Evolutionary conservation across 768 basidiomycete species (phyloP).

Genomic region (Trametes cinnabarina): DNA sequence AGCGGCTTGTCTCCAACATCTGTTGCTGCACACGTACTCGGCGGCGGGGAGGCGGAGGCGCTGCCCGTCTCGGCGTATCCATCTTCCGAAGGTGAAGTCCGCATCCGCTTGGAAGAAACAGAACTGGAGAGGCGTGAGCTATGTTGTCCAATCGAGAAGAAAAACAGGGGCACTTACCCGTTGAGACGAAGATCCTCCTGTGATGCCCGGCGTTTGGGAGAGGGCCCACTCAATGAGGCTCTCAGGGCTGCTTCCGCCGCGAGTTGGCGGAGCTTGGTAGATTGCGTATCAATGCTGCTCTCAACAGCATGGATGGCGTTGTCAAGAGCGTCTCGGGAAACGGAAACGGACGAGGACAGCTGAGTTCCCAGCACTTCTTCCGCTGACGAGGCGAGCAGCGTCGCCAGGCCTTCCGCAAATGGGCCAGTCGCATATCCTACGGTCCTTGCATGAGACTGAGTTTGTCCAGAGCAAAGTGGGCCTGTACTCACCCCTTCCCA

Average conservation of each 20-base stretch:
- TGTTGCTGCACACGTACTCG: conserved; percentile 41
- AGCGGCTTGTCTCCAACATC: conserved; percentile 36
- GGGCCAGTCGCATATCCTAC: conserved; percentile 21
- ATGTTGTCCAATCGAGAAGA: neutral
- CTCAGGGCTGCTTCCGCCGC: conserved; percentile 9
- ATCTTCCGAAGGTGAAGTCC: conserved; percentile 32
- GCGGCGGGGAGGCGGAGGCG: conserved; percentile 40
- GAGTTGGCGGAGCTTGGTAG: conserved; percentile 17
- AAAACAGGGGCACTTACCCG: conserved; percentile 16
- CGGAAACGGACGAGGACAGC: neutral
- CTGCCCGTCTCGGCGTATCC: conserved; percentile 26
- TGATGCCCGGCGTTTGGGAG: conserved; percentile 23
- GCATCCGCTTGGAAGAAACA: conserved; percentile 21
- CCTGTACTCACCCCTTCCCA: conserved; percentile 11
- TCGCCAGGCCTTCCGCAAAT: conserved; percentile 19
- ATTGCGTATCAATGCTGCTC: conserved; percentile 6
- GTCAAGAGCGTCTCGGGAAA: conserved; percentile 14
- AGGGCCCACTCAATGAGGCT: conserved; percentile 1
- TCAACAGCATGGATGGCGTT: conserved; percentile 10
- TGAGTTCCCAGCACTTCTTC: conserved; percentile 14
- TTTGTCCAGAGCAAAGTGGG: neutral
- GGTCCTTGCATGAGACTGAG: neutral
- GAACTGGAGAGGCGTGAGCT: neutral
- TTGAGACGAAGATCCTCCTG: conserved; percentile 17
- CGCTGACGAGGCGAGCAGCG: conserved; percentile 8